Base-by-base conservation (phyloP, 371 early-diverging fungal species). In the Basidiobolus meristosporus region DNA sequence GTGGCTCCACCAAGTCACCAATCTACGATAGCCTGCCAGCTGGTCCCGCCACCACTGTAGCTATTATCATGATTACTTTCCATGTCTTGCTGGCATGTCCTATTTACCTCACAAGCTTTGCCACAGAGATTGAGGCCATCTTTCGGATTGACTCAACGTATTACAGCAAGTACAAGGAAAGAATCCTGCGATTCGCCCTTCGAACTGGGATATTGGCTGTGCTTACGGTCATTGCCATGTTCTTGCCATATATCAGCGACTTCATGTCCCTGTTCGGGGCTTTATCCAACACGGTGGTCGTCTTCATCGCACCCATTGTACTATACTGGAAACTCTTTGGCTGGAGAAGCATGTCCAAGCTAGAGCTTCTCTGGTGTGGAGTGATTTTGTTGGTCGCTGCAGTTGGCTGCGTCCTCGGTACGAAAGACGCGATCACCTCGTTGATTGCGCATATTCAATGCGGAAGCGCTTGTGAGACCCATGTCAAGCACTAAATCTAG, bases 31-130 rank as follows among this genome's bases (percentile, higher is more conserved):
- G 66, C 42, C 59, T 90, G 20, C 79, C 81, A 7, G 45, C 51
- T 3, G 82, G 77, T 16, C 59, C 65, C 20, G 56, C 70, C 16
- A 59, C 72, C 7, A 70, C 62, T 5, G 53, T 71, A 22, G 73
- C 85, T 15, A 70, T 77, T 36, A 65, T 71, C 20, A 59, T 85
- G 49, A 77, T 88, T 48, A 82, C 85, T 0, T 51, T 77, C 12
- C 88, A 88, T 44, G 85, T 87, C 7, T 44, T 87, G 3, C 52
- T 80, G 16, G 85, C 88, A 9, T 67, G 78, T n/a, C 90, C 90
- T 10, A 65, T 88, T 20, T 55, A 85, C 39, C 43, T 81, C 33
- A 84, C 86, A 0, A 73, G 84, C 0, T 79, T 90, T 46, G 14
- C 36, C 5, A 16, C 7, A 6, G 55, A 54, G 47, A 28, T 54